A percentile compares a stretch with the other conserved stretches of the same genome.
phyloP scores from a whole-genome alignment of 176 grass and related monocot genomes.

The bread wheat (Triticum aestivum) region DNA sequence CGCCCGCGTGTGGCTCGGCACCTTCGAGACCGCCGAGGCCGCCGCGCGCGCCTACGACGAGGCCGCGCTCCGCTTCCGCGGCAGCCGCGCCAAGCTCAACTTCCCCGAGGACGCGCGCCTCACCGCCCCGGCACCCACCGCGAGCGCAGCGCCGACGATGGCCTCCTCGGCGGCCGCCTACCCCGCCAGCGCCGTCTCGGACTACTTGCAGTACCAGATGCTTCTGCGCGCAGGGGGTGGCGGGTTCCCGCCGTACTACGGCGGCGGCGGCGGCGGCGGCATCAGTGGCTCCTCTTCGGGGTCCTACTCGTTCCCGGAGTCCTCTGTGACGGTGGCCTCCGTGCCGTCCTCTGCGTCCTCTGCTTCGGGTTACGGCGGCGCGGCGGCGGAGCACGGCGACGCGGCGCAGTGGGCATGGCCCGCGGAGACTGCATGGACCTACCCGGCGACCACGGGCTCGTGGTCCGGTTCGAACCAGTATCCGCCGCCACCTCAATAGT shows the following conservation, averaged over 20 bases:
- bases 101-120: constrained; percentile 92
- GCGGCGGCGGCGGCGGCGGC: not conserved
- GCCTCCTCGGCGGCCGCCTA: not conserved
- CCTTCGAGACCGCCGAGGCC: constrained; percentile 91
- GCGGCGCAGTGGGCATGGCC: constrained; percentile 34
- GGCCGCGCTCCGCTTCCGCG: constrained; percentile 88
- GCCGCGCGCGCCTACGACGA: constrained; percentile 92
- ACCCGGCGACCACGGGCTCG: constrained; percentile 31
- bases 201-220: constrained; percentile 57
- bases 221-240: constrained; percentile 22
- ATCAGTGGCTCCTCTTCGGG: constrained; percentile 33
- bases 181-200: not conserved
- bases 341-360: constrained; percentile 34
- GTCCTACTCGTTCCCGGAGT: constrained; percentile 28
- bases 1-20: constrained; percentile 88
- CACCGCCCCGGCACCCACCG: not conserved
- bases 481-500: constrained; percentile 38
- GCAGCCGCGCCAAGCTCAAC: constrained; percentile 95
- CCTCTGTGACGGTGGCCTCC: constrained; percentile 39
- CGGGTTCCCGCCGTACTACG: constrained; percentile 13
- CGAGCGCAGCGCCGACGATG: not conserved
- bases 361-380: not conserved
- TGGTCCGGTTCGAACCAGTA: constrained; percentile 40
- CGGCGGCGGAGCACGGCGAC: not conserved
- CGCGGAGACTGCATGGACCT: constrained; percentile 12